These are phyloP conservation scores for Aspergillus flavus DNA, from an alignment of 2,329 filamentous ascomycete genomes.

Conservation along the genomic window DNA sequence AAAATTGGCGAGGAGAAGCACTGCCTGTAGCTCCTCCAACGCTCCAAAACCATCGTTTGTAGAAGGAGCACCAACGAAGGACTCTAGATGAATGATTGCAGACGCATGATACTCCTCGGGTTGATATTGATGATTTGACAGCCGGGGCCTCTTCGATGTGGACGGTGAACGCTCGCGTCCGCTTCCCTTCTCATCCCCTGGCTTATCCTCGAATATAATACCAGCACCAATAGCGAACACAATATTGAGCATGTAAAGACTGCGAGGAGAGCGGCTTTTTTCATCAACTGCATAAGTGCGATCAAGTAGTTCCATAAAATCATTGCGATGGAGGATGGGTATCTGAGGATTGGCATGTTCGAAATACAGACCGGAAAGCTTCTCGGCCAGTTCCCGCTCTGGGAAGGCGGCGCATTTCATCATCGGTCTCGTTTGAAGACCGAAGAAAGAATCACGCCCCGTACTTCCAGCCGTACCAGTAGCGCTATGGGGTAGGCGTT, in stretches of 20 bases:
- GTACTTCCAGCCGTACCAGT: slow-evolving; percentile 67
- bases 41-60: slow-evolving; percentile 72
- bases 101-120: slow-evolving; percentile 97
- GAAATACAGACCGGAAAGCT: slow-evolving; percentile 83
- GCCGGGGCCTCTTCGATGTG: slow-evolving; percentile 54
- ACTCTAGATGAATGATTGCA: slow-evolving; percentile 87
- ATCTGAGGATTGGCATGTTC: slow-evolving; percentile 97
- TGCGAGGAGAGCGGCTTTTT: slow-evolving; percentile 69
- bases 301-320: slow-evolving; percentile 88
- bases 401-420: slow-evolving; percentile 87
- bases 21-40: slow-evolving; percentile 89
- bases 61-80: slow-evolving; percentile 71
- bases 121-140: slow-evolving; percentile 65
- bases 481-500: slow-evolving; percentile 53
- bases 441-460: slow-evolving; percentile 95
- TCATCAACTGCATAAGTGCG: slow-evolving; percentile 72
- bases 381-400: slow-evolving; percentile 69
- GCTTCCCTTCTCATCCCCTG: slow-evolving; percentile 28
- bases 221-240: slow-evolving; percentile 95
- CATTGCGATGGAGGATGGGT: slow-evolving; percentile 82
- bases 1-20: slow-evolving; percentile 86
- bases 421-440: slow-evolving; percentile 86
- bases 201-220: slow-evolving; percentile 71
- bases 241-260: slow-evolving; percentile 94
- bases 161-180: slow-evolving; percentile 29